These are phyloP conservation scores for Saturnispora serradocipensis DNA, from an alignment of 805 yeast genomes.

Conservation along the genomic window DNA sequence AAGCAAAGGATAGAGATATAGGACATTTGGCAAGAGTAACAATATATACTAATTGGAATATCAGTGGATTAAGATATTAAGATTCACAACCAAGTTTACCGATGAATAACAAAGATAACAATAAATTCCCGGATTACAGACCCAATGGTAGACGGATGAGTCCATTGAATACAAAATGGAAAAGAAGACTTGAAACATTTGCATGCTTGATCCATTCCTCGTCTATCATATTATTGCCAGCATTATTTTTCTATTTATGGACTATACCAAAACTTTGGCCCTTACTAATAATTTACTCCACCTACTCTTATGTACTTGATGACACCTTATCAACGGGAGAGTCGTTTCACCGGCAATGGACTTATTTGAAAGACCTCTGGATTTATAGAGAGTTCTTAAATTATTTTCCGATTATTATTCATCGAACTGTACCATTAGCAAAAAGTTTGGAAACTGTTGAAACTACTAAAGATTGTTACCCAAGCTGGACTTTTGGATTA, in stretches of 20 bases:
- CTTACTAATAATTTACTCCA: constrained; percentile 50
- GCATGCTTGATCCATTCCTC: constrained; percentile 68
- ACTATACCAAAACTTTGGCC: constrained; percentile 52
- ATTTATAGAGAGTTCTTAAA: constrained; percentile 66
- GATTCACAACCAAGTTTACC: too few species aligned
- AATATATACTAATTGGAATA: too few species aligned
- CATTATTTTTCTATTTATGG: constrained; percentile 47
- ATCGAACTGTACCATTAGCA: constrained; percentile 56
- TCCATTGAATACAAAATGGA: constrained; percentile 12
- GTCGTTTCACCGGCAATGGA: constrained; percentile 47
- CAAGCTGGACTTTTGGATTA: constrained; percentile 4
- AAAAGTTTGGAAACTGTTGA: constrained; percentile 51
- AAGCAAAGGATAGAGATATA: not conserved
- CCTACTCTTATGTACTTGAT: constrained; percentile 47
- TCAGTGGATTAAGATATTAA: too few species aligned
- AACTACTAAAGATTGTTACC: constrained; percentile 2
- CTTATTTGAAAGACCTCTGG: constrained; percentile 43
- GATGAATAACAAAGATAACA: not conserved
- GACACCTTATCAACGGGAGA: constrained; percentile 71
- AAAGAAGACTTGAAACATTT: constrained; percentile 50
- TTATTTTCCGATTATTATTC: constrained; percentile 73
- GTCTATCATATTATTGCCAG: constrained; percentile 50
- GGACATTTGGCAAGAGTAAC: not conserved
- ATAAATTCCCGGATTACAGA: constrained; percentile 1
- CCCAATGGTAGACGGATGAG: constrained; percentile 1